Evolutionary conservation across 148 eudicot species (phyloP).

Genomic region (Pouteria glomerata): DNA sequence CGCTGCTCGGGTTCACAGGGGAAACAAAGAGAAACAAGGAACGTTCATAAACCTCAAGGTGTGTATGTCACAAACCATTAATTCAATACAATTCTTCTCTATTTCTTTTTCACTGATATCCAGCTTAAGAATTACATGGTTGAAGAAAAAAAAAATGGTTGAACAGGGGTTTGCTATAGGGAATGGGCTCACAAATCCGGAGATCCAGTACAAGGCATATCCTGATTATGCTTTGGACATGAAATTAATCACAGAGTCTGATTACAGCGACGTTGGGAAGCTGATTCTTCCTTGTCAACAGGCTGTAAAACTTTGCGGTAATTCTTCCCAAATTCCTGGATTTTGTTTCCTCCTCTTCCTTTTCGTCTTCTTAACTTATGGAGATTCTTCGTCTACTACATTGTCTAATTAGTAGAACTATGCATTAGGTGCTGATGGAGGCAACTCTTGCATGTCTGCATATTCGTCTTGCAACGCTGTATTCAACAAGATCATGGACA

Average conservation of each 20-base stretch:
- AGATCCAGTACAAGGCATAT: constrained; percentile 70
- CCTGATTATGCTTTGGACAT: constrained; percentile 62
- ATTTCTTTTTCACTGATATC: not conserved
- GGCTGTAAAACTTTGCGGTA: constrained; percentile 49
- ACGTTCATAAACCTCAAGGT: constrained; percentile 68
- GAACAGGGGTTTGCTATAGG: constrained; percentile 83
- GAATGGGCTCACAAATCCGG: constrained; percentile 80
- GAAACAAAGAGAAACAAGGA: constrained; percentile 75
- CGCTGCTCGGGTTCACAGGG: constrained; percentile 72
- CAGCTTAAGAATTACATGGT: not conserved
- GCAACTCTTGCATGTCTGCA: constrained; percentile 40
- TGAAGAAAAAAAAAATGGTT: not conserved
- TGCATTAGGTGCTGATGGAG: constrained; percentile 34
- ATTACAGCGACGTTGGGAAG: constrained; percentile 20
- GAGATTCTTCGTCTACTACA: not conserved
- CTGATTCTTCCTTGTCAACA: constrained; percentile 39
- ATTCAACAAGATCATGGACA: constrained; percentile 41
- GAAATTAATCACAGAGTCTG: constrained; percentile 25
- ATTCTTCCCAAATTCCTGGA: not conserved
- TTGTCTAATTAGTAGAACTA: too few species aligned
- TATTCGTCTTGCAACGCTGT: constrained; percentile 34
- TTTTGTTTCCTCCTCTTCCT: not conserved
- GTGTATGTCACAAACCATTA: too few species aligned
- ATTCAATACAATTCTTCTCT: not conserved
- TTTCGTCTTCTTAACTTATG: too few species aligned